Conservation (phyloP, 164 flowering plant species). For the Hamamelis virginiana region DNA sequence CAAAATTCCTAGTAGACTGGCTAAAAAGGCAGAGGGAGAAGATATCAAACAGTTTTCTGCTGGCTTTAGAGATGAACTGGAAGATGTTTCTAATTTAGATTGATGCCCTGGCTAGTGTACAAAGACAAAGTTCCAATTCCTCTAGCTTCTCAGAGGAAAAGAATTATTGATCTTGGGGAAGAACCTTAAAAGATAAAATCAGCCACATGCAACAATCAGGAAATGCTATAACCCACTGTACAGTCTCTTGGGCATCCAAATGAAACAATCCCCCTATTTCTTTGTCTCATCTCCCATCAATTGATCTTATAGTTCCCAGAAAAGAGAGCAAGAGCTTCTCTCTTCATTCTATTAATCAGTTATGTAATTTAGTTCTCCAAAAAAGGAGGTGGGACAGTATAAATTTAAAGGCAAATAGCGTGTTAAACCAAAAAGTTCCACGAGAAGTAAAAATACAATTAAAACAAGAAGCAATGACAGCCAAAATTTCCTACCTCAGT, state of each 20-base stretch:
- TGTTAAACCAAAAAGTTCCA: not conserved
- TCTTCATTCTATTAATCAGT: no score
- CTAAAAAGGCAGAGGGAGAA: not conserved
- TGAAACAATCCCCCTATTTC: no score
- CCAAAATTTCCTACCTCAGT: slow-evolving; percentile 47
- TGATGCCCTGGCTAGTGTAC: not conserved
- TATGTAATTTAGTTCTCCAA: not conserved
- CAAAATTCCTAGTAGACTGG: not conserved
- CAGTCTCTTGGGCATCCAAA: not conserved
- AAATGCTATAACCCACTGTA: not conserved
- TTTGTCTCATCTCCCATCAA: no score
- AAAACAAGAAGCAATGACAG: not conserved
- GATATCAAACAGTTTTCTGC: not conserved
- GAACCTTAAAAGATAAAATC: not conserved
- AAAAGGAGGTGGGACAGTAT: not conserved
- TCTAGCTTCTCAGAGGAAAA: not conserved
- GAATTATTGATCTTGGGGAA: not conserved
- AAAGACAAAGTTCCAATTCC: not conserved
- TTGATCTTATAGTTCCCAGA: not conserved
- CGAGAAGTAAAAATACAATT: not conserved
- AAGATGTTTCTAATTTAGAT: not conserved
- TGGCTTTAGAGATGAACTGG: not conserved
- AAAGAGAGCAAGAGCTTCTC: not conserved
- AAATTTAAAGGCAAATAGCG: not conserved
- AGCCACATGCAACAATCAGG: not conserved